A percentile compares a stretch with the other conserved stretches of the same genome.
Conservation (phyloP, 495 filamentous ascomycete species). For the Aspergillus funiculosus region DNA sequence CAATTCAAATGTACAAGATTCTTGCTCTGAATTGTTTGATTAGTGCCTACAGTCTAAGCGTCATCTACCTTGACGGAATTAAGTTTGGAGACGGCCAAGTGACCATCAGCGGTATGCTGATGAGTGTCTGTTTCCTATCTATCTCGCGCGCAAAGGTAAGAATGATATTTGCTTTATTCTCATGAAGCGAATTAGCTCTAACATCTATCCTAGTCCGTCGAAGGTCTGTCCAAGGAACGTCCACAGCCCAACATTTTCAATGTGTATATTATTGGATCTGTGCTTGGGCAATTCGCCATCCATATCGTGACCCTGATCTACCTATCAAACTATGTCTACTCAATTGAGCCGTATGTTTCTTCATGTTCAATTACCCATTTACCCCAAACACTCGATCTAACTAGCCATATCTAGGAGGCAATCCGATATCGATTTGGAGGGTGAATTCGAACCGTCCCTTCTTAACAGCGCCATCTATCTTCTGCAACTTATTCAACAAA, state of each 20-base stretch:
- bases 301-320: conserved; percentile 94
- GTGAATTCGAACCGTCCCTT: conserved; percentile 88
- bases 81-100: conserved; percentile 99
- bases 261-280: conserved; percentile 94
- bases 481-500: conserved; percentile 96
- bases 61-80: conserved; percentile 96
- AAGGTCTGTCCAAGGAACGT: conserved; percentile 91
- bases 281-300: conserved; percentile 95
- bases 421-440: conserved; percentile 79
- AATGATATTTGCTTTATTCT: neutral
- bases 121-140: conserved; percentile 98
- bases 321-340: conserved; percentile 81
- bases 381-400: neutral
- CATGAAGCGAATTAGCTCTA: conserved; percentile 13
- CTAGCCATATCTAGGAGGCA: conserved; percentile 50
- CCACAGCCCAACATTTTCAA: conserved; percentile 99
- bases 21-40: conserved; percentile 97
- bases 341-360: conserved; percentile 66
- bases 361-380: neutral
- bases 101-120: conserved; percentile 98
- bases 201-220: conserved; percentile 60
- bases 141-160: conserved; percentile 85
- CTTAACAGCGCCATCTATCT: conserved; percentile 98
- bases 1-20: conserved; percentile 99
- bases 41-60: conserved; percentile 93